These are phyloP conservation scores for Willaertia magna DNA, from an alignment of 208 protist species.

Conservation along the genomic window DNA sequence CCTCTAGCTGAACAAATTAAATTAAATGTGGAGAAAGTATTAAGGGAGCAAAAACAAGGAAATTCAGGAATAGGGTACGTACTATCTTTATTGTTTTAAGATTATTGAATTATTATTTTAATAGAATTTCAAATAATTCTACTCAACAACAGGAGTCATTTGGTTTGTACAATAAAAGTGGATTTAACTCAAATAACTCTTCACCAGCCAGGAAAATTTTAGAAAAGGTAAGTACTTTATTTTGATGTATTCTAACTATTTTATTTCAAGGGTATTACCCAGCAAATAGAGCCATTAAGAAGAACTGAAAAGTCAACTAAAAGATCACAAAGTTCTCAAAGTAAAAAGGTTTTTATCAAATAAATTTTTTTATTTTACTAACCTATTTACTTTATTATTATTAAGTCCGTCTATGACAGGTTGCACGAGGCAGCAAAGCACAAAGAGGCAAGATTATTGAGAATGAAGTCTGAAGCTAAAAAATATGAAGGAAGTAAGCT, in stretches of 20 bases:
- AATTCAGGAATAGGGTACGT: background rate
- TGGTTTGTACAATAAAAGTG: no score
- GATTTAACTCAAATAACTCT: no score
- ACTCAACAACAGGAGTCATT: no score
- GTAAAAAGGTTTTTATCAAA: background rate
- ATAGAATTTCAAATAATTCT: no score
- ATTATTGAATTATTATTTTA: no score
- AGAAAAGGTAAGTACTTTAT: no score
- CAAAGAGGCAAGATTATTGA: background rate
- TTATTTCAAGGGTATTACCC: no score
- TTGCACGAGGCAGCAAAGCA: background rate
- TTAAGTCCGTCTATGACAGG: background rate
- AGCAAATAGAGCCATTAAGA: no score
- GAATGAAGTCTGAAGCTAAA: background rate
- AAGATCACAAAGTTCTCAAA: background rate
- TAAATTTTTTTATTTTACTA: background rate
- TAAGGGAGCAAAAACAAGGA: background rate
- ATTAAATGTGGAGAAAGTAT: background rate
- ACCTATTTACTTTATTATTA: background rate
- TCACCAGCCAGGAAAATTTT: no score
- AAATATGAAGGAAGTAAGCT: background rate
- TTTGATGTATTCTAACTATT: no score
- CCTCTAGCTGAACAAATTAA: background rate
- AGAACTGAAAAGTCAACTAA: background rate
- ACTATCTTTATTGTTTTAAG: no score